Base-by-base conservation (phyloP, 495 filamentous ascomycete species). In the Letharia lupina region DNA sequence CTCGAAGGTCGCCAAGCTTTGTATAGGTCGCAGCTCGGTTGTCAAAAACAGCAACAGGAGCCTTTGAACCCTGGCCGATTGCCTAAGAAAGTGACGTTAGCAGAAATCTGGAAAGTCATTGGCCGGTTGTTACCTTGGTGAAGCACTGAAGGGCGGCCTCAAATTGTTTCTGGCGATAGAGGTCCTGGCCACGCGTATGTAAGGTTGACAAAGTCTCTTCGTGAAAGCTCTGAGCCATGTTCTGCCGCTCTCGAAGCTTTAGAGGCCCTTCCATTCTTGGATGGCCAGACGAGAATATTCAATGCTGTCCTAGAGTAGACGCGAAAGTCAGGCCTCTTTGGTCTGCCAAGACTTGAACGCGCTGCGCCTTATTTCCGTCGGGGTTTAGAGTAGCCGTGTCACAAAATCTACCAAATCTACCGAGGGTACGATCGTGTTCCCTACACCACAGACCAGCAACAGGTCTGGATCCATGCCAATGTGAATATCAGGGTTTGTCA, bases 1-100 rank as follows among this genome's bases (percentile, higher is more conserved):
- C 72, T 60, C 79, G 69, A 64, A 83, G 80, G 58, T 82, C 72
- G 8, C 74, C 77, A 9, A 89, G 73, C 70, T 87, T 87, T 62
- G 82, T 83, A 65, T 84, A 81, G 18, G 81, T 79, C 31, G 85
- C 86, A 4, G 85, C 81, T 59, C 87, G 83, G 64, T 83, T 82
- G 72, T 89, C 86, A 4, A 87, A 72, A 44, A 87, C 74, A 28
- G 74, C 70, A 45, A 83, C 64, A 15, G 62, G 37, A 67, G 79
- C 73, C 10, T 70, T 71, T 65, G 72, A 64, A 42, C 73, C 71
- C 37, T 69, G 64, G 10, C 67, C 70, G 48, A 81, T 71, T 39
- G 77, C 77, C 81, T 83, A 37, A 56, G 62, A 62, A 39, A 9
- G n/a, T 18, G n/a, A 60, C 35, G 8, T 64, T 61, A 65, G 31